These are phyloP conservation scores for Tetradesmus lagerheimii DNA, from an alignment of 139 green algal genomes.

Conservation along the genomic window DNA sequence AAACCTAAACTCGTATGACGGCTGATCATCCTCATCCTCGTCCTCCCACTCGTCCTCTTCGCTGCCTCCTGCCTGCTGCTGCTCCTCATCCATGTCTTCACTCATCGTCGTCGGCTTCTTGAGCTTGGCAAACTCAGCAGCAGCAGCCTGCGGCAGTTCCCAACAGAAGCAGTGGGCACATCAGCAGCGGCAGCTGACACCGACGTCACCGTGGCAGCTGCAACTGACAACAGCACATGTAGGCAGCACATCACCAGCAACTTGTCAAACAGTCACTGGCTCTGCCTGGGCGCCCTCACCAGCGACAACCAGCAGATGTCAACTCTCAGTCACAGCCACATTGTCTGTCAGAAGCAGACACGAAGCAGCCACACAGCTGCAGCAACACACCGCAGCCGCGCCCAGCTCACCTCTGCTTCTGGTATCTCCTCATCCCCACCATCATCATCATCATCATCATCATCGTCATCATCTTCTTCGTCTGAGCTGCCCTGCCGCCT, in stretches of 20 bases:
- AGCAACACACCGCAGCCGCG: neutral
- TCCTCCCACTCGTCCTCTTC: slow-evolving; percentile 46
- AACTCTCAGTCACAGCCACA: no score
- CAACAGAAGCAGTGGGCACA: neutral
- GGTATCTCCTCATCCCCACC: neutral
- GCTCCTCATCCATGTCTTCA: slow-evolving; percentile 28
- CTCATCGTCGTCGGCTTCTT: slow-evolving; percentile 44
- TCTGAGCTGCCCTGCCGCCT: slow-evolving; percentile 41
- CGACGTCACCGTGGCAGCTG: neutral
- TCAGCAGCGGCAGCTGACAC: neutral
- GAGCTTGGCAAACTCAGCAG: slow-evolving; percentile 20
- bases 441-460: slow-evolving; percentile 46
- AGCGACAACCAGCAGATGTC: no score
- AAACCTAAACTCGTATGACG: slow-evolving; percentile 87
- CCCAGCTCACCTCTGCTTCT: neutral
- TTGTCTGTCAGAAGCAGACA: no score
- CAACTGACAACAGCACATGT: neutral
- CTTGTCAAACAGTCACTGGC: no score
- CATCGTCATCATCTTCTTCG: slow-evolving; percentile 43
- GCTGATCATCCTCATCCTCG: slow-evolving; percentile 55
- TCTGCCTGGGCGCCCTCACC: no score
- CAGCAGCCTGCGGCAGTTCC: neutral
- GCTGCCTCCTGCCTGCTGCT: neutral
- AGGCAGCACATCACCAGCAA: no score
- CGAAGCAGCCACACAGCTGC: neutral